Percentiles rank a stretch among this genome's conserved stretches.
These are phyloP conservation scores for Flaveria robusta DNA, from an alignment of 129 eudicot species.

Conservation along the genomic window DNA sequence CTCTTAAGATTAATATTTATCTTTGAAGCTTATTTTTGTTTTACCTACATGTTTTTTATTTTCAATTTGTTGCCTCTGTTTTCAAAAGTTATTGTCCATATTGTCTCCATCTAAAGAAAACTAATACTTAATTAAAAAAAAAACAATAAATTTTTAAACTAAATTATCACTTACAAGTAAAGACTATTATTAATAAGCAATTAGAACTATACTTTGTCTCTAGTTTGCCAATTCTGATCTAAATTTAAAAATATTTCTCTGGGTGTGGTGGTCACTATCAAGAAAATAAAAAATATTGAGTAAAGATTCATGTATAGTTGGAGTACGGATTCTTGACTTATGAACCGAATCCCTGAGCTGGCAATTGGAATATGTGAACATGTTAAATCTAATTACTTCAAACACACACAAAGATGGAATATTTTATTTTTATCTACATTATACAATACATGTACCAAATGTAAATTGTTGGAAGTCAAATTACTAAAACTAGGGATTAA, in stretches of 20 bases:
- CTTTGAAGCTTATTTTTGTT: not conserved
- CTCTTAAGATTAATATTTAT: not conserved
- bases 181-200: not conserved
- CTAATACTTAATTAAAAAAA: not conserved
- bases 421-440: not conserved
- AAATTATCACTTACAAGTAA: not conserved
- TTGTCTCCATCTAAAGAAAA: slow-evolving; percentile 9
- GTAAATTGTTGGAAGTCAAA: not conserved
- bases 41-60: not conserved
- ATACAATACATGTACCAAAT: slow-evolving; percentile 1
- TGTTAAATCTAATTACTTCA: slow-evolving; percentile 12
- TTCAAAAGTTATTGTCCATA: not conserved
- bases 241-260: not conserved
- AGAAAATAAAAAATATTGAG: not conserved
- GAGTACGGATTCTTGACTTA: slow-evolving; percentile 21
- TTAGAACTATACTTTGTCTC: not conserved
- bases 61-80: not conserved
- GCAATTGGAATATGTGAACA: slow-evolving; percentile 30
- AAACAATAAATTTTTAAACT: not conserved
- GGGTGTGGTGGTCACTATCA: not conserved
- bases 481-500: not conserved
- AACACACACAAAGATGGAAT: not conserved
- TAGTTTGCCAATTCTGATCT: not conserved
- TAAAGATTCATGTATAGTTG: not conserved
- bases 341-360: slow-evolving; percentile 19